Evolutionary conservation across 2,329 filamentous ascomycete species (phyloP), one percentile per base, ranked within the genome.

Genomic region (Aspergillus thermomutatus): DNA sequence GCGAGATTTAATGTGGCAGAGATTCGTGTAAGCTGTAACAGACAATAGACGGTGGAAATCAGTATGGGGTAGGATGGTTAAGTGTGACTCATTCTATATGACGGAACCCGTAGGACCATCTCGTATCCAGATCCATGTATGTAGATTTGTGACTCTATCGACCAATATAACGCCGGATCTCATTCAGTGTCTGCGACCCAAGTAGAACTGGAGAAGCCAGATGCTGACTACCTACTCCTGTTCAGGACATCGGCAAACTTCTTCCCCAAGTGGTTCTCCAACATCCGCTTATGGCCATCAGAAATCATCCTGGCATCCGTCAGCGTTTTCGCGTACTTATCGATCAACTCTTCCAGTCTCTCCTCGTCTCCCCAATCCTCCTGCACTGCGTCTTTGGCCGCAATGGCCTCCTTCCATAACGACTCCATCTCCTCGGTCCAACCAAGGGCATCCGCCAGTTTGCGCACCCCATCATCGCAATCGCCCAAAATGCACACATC

Each of bases 351-450:
- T 56, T 81, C 75, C 4, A 83, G 60, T 40, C 62, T 61, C 59
- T 83, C 79, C 50, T 83, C 81, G 51, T 59, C 47, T 11, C 64
- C 64, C 21, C 43, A 46, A 57, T 58, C 50, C 26, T 56, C 54
- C 52, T 76, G 53, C 76, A 75, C 8, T 7, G 82, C 81, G 65
- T 85, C 79, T 56, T 81, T 75, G 11, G 83, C 75, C n/a, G 86
- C 80, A 1, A 86, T 83, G 1, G 86, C 79, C 25, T 77, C 75
- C 6, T 82, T 77, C 90, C 90, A 96, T 52, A 88, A 61, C 6
- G 66, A 71, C 66, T 95, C 89, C 21, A 96, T 77, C 68, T 96
- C 91, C 1, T 89, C 84, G 2, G 81, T 72, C 92, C 92, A 96
- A 0, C 91, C 91, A 26, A 93, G 82, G 31, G 84, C 83, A 60